phyloP scores from a whole-genome alignment of 192 early-diverging fungal species.

The Linnemannia elongata region DNA sequence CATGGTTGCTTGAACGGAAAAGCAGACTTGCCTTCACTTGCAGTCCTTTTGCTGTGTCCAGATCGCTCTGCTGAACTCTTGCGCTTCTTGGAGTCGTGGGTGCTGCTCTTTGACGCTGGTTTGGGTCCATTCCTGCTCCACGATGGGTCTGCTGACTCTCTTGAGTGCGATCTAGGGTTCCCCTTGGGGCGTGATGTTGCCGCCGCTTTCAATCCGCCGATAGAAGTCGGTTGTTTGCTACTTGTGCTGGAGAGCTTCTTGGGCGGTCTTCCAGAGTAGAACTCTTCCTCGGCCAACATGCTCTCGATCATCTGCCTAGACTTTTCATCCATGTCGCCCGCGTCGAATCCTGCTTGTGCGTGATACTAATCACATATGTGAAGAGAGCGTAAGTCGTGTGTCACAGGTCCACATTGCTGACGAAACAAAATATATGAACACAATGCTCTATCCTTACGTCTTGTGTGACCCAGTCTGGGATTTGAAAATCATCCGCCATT shows the following conservation, averaged over 20 bases:
- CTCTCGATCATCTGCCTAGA: conserved; percentile 68
- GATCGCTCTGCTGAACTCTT: conserved; percentile 41
- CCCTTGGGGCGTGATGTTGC: not conserved
- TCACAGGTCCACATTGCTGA: not conserved
- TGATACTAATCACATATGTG: conserved; percentile 24
- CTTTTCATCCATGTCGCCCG: conserved; percentile 66
- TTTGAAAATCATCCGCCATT: conserved; percentile 31
- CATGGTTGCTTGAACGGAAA: not conserved
- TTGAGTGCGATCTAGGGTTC: not conserved
- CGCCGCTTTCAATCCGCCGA: not conserved
- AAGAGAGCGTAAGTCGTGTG: not conserved
- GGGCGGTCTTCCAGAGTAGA: conserved; percentile 63
- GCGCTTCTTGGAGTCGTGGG: conserved; percentile 43
- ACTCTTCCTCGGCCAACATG: conserved; percentile 75
- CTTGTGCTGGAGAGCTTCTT: not conserved
- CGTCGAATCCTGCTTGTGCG: conserved; percentile 23
- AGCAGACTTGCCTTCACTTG: conserved; percentile 37
- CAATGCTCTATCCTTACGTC: conserved; percentile 24
- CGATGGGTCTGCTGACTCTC: not conserved
- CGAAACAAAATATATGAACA: not conserved
- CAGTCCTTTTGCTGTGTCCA: conserved; percentile 37
- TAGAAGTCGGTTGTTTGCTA: not conserved
- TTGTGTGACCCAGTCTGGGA: conserved; percentile 54
- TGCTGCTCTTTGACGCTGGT: conserved; percentile 19
- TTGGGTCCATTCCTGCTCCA: conserved; percentile 16